Base-by-base conservation (phyloP, 257 asterid species). In the Scutellaria galericulata region DNA sequence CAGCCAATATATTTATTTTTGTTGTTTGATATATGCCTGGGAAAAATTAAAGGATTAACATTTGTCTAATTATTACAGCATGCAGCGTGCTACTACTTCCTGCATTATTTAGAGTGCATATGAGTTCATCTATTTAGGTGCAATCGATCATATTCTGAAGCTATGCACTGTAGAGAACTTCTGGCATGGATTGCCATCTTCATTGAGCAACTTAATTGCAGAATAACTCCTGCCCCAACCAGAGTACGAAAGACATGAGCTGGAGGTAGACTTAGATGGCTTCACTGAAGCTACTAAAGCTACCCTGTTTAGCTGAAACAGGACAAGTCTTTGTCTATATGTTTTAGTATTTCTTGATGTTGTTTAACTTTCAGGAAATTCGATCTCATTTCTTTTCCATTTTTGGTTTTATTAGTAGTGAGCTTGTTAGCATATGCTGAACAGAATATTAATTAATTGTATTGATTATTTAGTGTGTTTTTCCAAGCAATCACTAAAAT, bases 151-250 rank as follows among this genome's bases (percentile, higher is more conserved):
- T 60, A 75, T 75, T 71, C 81, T 80, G 85, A 84, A 83, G 80
- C 89, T 84, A 40, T 77, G 81, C 31, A 79, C 80, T 20, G 86
- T 66, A 7, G 76, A 66, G 40, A 87, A 77, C 75, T 68, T 74
- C 24, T 69, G 73, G 11, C 41, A 68, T 68, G 61, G 55, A 55
- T 58, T 70, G 44, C n/a, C 64, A 57, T 75, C 86, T 66, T 81
- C 76, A 56, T 81, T 78, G 3, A 88, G 87, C 64, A 86, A 75
- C 70, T 82, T 86, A 4, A 84, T 85, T 6, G 83, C 86, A 72
- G 90, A 77, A 75, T 86, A 83, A 73, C 79, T 12, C 88, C 91
- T 18, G 89, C 90, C 14, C 90, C 91, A 0, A 31, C 5, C 37
- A 31, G 37, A 31, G 37, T 4, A 31, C 37, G 5, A 31, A 31